Evolutionary conservation across 148 eudicot species (phyloP).

Genomic region (Linanthus parryae): DNA sequence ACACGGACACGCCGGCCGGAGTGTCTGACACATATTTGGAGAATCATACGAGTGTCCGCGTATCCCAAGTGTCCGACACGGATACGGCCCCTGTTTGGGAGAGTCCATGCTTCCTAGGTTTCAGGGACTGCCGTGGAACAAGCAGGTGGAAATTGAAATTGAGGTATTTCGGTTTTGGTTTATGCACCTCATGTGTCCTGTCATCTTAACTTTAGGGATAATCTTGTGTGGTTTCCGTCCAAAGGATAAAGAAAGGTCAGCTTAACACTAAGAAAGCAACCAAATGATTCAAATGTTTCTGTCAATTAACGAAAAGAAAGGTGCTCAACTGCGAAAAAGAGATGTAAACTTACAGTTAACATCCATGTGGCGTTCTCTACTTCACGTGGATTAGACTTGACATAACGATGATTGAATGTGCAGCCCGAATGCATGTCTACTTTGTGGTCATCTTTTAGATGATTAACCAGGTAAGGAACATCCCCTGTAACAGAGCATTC

Average conservation of each 20-base stretch:
- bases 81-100: too few relatives aligned
- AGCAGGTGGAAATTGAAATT: too few relatives aligned
- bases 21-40: too few relatives aligned
- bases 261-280: not conserved
- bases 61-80: too few relatives aligned
- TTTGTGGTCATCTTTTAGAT: slow-evolving; percentile 41
- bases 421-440: slow-evolving; percentile 49
- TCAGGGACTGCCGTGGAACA: too few relatives aligned
- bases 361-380: slow-evolving; percentile 55
- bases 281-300: not conserved
- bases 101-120: too few relatives aligned
- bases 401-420: slow-evolving; percentile 48
- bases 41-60: too few relatives aligned
- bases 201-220: not conserved
- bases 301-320: not conserved
- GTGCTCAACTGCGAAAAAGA: not conserved
- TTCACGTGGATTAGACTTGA: slow-evolving; percentile 44
- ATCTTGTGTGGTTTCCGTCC: not conserved
- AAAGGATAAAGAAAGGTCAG: not conserved
- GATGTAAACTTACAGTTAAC: slow-evolving; percentile 34
- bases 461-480: slow-evolving; percentile 33
- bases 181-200: too few relatives aligned
- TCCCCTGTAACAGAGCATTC: slow-evolving; percentile 41
- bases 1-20: too few relatives aligned
- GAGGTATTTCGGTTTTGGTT: too few relatives aligned